phyloP scores from a whole-genome alignment of 75 land plant genomes.

The Chamaecyparis obtusa region DNA sequence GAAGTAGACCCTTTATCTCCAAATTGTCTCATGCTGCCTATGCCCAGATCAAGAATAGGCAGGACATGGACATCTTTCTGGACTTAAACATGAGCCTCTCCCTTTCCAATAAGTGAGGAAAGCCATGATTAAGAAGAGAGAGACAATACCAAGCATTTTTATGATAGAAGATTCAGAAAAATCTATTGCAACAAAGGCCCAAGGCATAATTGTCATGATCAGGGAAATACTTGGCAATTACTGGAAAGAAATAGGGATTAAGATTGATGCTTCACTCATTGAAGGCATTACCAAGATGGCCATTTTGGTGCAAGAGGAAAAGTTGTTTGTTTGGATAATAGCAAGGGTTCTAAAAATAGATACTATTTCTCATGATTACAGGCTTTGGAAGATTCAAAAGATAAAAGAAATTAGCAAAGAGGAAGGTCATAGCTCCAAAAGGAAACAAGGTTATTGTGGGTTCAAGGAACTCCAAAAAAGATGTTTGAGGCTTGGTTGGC shows the following conservation, averaged over 20 bases:
- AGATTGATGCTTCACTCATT: neutral
- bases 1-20: no score
- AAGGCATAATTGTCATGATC: neutral
- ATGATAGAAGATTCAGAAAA: neutral
- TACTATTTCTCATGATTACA: neutral
- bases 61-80: no score
- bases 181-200: neutral
- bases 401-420: neutral
- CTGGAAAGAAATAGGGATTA: neutral
- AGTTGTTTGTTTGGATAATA: no score
- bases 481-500: neutral
- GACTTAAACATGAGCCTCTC: no score
- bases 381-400: neutral
- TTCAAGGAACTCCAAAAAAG: neutral
- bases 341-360: no score
- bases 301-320: no score
- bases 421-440: neutral
- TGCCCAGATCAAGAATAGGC: no score
- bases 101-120: neutral
- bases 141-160: neutral
- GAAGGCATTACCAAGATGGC: no score
- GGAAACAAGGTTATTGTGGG: neutral
- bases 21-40: no score
- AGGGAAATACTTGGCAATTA: neutral
- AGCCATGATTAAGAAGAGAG: neutral